Percentiles rank a stretch among this genome's conserved stretches.
Conservation (phyloP, 164 flowering plant genomes). For the Saururus chinensis region DNA sequence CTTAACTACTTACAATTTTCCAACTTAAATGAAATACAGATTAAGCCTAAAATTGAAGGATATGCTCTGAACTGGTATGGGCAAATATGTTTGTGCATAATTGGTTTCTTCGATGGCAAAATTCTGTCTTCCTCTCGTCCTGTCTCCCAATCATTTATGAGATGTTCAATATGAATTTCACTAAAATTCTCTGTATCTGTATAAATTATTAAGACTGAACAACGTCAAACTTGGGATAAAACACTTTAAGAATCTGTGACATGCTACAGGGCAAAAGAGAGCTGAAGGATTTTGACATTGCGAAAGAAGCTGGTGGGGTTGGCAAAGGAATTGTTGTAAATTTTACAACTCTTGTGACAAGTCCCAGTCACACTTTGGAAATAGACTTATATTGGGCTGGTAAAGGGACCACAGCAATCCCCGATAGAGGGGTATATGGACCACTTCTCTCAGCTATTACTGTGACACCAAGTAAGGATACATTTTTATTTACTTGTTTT, state of each 20-base stretch:
- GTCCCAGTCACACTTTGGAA: slow-evolving; percentile 49
- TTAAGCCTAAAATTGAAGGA: too few species aligned
- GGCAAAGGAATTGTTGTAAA: slow-evolving; percentile 24
- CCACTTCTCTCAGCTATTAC: slow-evolving; percentile 79
- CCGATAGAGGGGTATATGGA: slow-evolving; percentile 63
- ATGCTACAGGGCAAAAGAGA: slow-evolving; percentile 24
- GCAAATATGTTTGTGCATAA: too few species aligned
- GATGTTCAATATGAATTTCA: too few species aligned
- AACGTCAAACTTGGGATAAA: background rate
- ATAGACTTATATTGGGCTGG: slow-evolving; percentile 79
- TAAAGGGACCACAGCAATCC: slow-evolving; percentile 68
- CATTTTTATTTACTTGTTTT: background rate
- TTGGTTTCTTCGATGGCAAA: too few species aligned
- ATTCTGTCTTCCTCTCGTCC: too few species aligned
- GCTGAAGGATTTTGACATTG: slow-evolving; percentile 47
- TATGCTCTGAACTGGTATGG: too few species aligned
- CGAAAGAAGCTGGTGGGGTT: slow-evolving; percentile 46
- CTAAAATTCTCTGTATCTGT: background rate
- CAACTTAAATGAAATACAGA: too few species aligned
- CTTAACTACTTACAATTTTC: too few species aligned
- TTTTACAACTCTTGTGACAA: slow-evolving; percentile 28
- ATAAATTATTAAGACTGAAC: too few species aligned
- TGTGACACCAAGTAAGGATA: slow-evolving; percentile 63
- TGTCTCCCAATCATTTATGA: too few species aligned
- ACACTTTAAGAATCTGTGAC: background rate